Base-by-base conservation (phyloP, 2,329 filamentous ascomycete genomes). In the Whalleya microplaca region DNA sequence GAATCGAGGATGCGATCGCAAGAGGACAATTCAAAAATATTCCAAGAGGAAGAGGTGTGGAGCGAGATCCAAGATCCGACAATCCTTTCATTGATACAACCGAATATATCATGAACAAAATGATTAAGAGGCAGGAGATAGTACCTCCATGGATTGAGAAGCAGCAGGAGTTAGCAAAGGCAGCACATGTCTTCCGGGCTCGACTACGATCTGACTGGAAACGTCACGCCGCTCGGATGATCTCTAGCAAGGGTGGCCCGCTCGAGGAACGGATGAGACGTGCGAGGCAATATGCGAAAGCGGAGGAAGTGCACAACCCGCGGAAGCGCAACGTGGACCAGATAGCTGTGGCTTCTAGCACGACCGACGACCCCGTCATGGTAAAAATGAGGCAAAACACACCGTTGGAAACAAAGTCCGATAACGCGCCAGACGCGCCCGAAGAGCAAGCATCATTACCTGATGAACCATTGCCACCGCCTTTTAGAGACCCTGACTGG, bases 111-210 rank as follows among this genome's bases (percentile, higher is more conserved):
- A 89, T 98, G 89, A 98, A 99, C 76, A 95, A 96, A 75, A 97
- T 98, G 78, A 97, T 99, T 61, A 91, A 97, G 75, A 89, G 90
- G 56, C 95, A 99, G 73, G 93, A 96, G 19, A 91, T 98, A 57
- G 91, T 96, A 0, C 95, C 95, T 0, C 94, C 94, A 0, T 99
- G 95, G 95, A 98, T 99, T 57, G 95, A 99, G 75, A 98, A 97
- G 75, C 95, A 99, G 72, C 94, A 98, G 71, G 92, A 97, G 67
- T 78, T 98, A 5, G 82, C 86, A 10, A 86, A 84, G 58, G 83
- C 90, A 0, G 83, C 87, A 1, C 82, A 80, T 12, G 80, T 81
- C 1, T 97, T 99, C 69, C 84, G 95, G 2, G 76, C 79, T 2
- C 79, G 91, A n/a, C 70, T 98, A 58, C 80, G 93, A 37, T 84